Conservation (phyloP, 2,329 filamentous ascomycete genomes). For the Fusarium liriodendri region DNA sequence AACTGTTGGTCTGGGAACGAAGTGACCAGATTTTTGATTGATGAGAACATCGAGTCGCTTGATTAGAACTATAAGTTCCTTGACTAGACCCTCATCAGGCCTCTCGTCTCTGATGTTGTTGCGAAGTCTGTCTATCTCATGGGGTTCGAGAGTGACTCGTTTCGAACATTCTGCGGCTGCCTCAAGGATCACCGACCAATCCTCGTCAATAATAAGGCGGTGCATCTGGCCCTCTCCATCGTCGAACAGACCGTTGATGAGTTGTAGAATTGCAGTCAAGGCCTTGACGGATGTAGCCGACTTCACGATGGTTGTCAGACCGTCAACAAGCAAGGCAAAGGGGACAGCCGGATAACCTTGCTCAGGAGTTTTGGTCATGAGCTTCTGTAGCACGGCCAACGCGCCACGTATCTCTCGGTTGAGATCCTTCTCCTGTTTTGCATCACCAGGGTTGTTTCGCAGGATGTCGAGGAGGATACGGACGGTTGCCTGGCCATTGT, state of each 20-base stretch:
- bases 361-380: constrained; percentile 69
- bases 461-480: constrained; percentile 73
- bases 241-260: constrained; percentile 67
- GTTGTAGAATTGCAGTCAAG: constrained; percentile 58
- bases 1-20: constrained; percentile 73
- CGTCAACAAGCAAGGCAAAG: constrained; percentile 68
- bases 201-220: constrained; percentile 70
- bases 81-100: constrained; percentile 52
- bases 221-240: constrained; percentile 65
- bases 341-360: constrained; percentile 71
- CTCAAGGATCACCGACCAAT: constrained; percentile 72
- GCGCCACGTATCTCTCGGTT: constrained; percentile 71
- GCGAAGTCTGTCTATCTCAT: constrained; percentile 41
- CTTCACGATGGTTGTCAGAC: constrained; percentile 63
- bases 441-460: constrained; percentile 58
- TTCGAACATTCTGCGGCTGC: constrained; percentile 68
- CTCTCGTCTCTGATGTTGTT: constrained; percentile 42
- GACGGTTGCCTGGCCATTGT: constrained; percentile 77
- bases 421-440: constrained; percentile 61
- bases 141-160: constrained; percentile 37
- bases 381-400: constrained; percentile 70
- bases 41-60: constrained; percentile 61
- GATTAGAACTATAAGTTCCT: constrained; percentile 59
- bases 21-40: constrained; percentile 59
- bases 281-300: constrained; percentile 59